Base-by-base conservation (phyloP, 495 filamentous ascomycete genomes). In the Astrothelium subdiscretum region DNA sequence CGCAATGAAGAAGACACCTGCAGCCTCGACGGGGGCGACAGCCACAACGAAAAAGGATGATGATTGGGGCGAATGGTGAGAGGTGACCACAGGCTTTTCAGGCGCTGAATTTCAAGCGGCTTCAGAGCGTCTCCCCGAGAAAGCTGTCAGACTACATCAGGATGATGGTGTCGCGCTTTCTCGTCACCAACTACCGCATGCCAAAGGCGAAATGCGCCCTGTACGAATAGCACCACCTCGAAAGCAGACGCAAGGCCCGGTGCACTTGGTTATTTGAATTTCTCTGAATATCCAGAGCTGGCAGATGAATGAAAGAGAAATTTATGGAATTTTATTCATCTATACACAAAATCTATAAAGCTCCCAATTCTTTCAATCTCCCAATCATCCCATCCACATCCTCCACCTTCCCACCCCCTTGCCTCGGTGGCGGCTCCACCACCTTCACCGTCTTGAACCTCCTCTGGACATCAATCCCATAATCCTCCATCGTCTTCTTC, bases 331-430 rank as follows among this genome's bases (percentile, higher is more conserved):
- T 29, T 54, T 2, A n/a, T 54, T 3, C 22, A 11, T 54, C 48
- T 54, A 54, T 54, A 54, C 1, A 26, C 0, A 54, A n/a, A 3
- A 24, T 59, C 81, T 83, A 96, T 73, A 98, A 77, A 61, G 91
- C 95, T 62, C 94, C 94, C 64, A 98, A 77, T 75, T 97, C 94
- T 82, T 96, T 98, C 73, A 98, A 76, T 82, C 90, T 95, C 13
- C 80, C 76, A 67, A 98, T 85, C 74, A 98, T 79, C 6, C 92
- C 91, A 75, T 95, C 91, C 35, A 98, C 95, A 82, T 95, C 87
- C 70, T 94, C 90, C 32, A 97, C 95, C 82, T 96, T 97, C 64
- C 90, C 90, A 67, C 94, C 94, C 43, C 95, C 94, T 77, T 96
- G 83, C 73, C 94, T 81, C 54, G 89, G 77, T 31, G 91, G 83